Base-by-base conservation (phyloP, 768 basidiomycete species). In the Lentinula edodes region DNA sequence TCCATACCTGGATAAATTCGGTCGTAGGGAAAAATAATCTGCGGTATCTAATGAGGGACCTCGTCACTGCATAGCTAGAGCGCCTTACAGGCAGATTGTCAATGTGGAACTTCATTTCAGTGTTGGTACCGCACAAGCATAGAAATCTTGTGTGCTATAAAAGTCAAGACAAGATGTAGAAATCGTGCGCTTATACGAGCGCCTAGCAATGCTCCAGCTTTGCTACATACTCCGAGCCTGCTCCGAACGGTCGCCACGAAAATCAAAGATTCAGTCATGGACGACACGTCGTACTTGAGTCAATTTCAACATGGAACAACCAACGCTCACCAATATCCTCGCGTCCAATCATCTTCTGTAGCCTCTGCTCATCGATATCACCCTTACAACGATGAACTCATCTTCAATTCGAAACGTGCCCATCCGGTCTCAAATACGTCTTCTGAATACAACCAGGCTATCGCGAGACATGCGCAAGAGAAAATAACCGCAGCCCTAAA, bases 11-110 rank as follows among this genome's bases (percentile, higher is more conserved):
- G 95, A 74, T 97, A 98, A 69, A 98, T 93, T 70, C 92, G 86
- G 80, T 94, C 91, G 71, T 94, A 94, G 74, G 92, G 93, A 73
- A 95, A 94, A 70, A 94, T 81, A 67, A 95, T 87, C 92, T 93
- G 42, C 43, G 52, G 58, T 15, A 36, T 64, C 61, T n/a, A 7
- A 43, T 52, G 28, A 16, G 39, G 42, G 36, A n/a, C 28, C 42
- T 7, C 9, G 34, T 42, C 6, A 20, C 6, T 34, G 13, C 41
- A 52, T 10, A 38, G n/a, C 15, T 45, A 13, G 15, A 45, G 45
- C 3, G 28, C 42, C 77, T 65, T 78, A 92, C 92, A 63, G 89
- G 88, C 62, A 92, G 73, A 69, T 90, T 86, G 72, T 91, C 91
- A 64, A 93, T 90, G 66, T 76, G 82, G 76, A 93, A 92, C 76